Conservation (phyloP, 495 filamentous ascomycete genomes). For the Pseudoneurospora amorphoporcata region DNA sequence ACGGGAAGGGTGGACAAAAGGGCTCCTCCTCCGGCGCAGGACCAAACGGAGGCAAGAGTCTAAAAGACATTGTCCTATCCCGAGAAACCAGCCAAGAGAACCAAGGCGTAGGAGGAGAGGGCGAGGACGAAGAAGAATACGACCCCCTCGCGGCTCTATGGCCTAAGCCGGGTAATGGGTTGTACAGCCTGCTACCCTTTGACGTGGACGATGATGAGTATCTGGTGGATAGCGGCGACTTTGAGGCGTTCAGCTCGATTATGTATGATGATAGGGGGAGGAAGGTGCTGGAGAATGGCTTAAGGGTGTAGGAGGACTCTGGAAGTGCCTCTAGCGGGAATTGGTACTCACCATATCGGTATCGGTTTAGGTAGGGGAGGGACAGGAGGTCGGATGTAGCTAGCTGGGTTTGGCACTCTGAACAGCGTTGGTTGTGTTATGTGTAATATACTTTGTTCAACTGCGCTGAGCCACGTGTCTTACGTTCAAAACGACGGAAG, state of each 20-base stretch:
- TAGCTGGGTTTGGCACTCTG: not conserved
- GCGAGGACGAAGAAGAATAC: conserved; percentile 16
- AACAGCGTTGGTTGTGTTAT: not conserved
- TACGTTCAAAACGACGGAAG: not conserved
- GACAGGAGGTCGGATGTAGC: not conserved
- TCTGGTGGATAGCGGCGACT: conserved; percentile 37
- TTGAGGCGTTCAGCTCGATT: conserved; percentile 43
- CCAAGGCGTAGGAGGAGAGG: not conserved
- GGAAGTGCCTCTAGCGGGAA: not conserved
- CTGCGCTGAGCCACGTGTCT: not conserved
- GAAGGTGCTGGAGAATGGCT: conserved; percentile 25
- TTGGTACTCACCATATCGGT: not conserved
- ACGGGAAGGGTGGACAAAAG: not conserved
- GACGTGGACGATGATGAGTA: conserved; percentile 36
- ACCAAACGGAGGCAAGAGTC: conserved; percentile 9
- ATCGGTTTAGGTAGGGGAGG: not conserved
- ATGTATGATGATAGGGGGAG: conserved; percentile 34
- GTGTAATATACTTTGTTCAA: not conserved
- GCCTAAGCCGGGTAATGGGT: conserved; percentile 52
- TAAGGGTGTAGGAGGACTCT: conserved; percentile 13
- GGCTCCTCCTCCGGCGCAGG: not conserved
- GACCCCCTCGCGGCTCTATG: conserved; percentile 49
- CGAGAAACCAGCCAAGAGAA: not conserved
- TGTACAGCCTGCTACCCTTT: conserved; percentile 31
- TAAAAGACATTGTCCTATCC: not conserved